Evolutionary conservation across 352 stramenopile genomes (phyloP).

Genomic region (Pythium phragmitis): DNA sequence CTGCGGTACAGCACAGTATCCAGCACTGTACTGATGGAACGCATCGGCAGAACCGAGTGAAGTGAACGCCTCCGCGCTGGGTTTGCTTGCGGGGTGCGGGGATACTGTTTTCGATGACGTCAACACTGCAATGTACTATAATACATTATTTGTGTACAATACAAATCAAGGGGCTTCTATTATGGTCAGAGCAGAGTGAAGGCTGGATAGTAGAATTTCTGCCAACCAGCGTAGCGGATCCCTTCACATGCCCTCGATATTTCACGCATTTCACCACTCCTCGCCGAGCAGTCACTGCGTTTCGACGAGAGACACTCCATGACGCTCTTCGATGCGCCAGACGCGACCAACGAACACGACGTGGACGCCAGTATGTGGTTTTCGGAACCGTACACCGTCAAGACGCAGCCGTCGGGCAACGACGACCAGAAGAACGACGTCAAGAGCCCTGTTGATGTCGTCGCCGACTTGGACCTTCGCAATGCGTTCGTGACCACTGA

Average conservation of each 20-base stretch:
- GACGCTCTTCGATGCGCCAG: slow-evolving; percentile 16
- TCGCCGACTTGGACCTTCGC: slow-evolving; percentile 22
- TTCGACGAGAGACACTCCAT: slow-evolving; percentile 1
- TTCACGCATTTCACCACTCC: slow-evolving; percentile 3
- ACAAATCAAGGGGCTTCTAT: slow-evolving; percentile 3
- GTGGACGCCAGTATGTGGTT: slow-evolving; percentile 17
- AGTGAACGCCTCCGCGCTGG: too few species aligned
- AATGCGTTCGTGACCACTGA: slow-evolving; percentile 14
- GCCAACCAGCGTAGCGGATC: slow-evolving; percentile 9
- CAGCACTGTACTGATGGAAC: too few species aligned
- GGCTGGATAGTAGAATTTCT: slow-evolving; percentile 4
- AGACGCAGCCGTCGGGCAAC: neutral
- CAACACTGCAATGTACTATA: neutral
- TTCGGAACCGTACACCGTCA: slow-evolving; percentile 9
- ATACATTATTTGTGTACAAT: neutral
- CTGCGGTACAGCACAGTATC: too few species aligned
- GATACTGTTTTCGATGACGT: too few species aligned
- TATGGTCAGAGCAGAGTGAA: slow-evolving; percentile 14
- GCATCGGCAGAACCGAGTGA: too few species aligned
- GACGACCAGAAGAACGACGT: slow-evolving; percentile 1
- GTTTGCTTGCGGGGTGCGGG: too few species aligned
- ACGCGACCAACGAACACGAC: slow-evolving; percentile 11
- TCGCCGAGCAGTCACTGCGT: neutral
- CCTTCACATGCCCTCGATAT: slow-evolving; percentile 3
- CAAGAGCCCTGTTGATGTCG: slow-evolving; percentile 7